These are phyloP conservation scores for Clavaria fumosa DNA, from an alignment of 768 basidiomycete species.

Conservation along the genomic window DNA sequence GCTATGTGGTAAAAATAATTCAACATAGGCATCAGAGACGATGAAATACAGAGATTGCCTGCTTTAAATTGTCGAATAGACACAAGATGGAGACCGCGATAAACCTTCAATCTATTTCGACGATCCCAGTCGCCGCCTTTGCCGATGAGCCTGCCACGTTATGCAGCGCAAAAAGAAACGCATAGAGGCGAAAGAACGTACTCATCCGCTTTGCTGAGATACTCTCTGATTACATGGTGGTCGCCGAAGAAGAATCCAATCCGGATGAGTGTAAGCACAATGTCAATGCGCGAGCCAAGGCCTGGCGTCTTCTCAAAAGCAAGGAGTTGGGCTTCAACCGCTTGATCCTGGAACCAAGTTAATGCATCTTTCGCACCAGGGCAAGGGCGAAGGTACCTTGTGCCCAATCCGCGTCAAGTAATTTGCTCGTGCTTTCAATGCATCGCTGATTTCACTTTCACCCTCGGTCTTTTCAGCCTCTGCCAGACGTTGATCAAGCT, in stretches of 20 bases:
- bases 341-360: conserved; percentile 40
- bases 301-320: conserved; percentile 89
- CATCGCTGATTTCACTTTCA: conserved; percentile 86
- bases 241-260: conserved; percentile 87
- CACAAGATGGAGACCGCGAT: conserved; percentile 71
- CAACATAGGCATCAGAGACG: too few relatives aligned
- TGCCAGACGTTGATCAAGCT: conserved; percentile 60
- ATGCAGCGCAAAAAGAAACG: not conserved
- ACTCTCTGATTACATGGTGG: conserved; percentile 47
- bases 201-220: conserved; percentile 73
- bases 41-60: too few relatives aligned
- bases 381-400: conserved; percentile 32
- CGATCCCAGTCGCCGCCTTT: conserved; percentile 98
- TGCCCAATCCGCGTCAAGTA: conserved; percentile 85
- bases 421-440: conserved; percentile 67
- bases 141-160: conserved; percentile 56
- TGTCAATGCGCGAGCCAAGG: conserved; percentile 84
- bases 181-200: conserved; percentile 20
- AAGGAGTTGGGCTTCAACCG: conserved; percentile 64
- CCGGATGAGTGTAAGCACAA: conserved; percentile 74
- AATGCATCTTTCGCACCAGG: conserved; percentile 2
- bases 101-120: conserved; percentile 92
- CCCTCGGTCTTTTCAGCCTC: conserved; percentile 88
- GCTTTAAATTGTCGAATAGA: conserved; percentile 87
- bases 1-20: too few relatives aligned